Evolutionary conservation across 306 rosid species (phyloP).

Genomic region (Quercus engelmannii): DNA sequence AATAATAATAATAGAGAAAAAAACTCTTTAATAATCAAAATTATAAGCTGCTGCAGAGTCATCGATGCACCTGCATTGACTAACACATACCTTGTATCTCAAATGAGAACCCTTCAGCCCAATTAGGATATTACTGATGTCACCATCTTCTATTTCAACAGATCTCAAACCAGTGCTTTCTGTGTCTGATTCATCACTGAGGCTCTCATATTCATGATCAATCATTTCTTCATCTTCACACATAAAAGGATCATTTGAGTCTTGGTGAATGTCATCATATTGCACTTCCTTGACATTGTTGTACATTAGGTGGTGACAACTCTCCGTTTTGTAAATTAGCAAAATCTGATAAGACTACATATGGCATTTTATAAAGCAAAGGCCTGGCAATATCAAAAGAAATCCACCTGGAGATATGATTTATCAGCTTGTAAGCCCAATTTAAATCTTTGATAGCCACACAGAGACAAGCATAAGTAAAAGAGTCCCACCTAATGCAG

Average conservation of each 20-base stretch:
- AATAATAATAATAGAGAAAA: background rate
- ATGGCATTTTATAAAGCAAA: slow-evolving; percentile 66
- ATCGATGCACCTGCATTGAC: slow-evolving; percentile 8
- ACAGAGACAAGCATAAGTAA: background rate
- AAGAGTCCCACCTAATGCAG: slow-evolving; percentile 7
- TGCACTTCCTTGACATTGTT: slow-evolving; percentile 43
- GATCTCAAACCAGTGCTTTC: slow-evolving; percentile 31
- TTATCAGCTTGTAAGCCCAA: slow-evolving; percentile 31
- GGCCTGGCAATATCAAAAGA: slow-evolving; percentile 67
- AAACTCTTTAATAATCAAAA: background rate
- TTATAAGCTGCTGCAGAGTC: background rate
- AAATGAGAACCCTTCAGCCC: slow-evolving; percentile 48
- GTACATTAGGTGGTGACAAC: slow-evolving; percentile 29
- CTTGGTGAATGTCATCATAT: slow-evolving; percentile 37
- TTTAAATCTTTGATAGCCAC: background rate
- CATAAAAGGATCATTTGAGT: slow-evolving; percentile 51
- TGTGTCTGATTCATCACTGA: slow-evolving; percentile 51
- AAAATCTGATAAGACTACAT: slow-evolving; percentile 74
- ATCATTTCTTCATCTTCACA: slow-evolving; percentile 51
- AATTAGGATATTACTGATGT: slow-evolving; percentile 48
- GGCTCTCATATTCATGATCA: slow-evolving; percentile 50
- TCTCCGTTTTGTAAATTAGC: slow-evolving; percentile 51
- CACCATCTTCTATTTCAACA: slow-evolving; percentile 37
- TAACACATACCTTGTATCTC: slow-evolving; percentile 65
- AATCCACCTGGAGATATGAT: slow-evolving; percentile 70